Conservation (phyloP, 2,329 filamentous ascomycete species). For the Ceratocystis colombiana region DNA sequence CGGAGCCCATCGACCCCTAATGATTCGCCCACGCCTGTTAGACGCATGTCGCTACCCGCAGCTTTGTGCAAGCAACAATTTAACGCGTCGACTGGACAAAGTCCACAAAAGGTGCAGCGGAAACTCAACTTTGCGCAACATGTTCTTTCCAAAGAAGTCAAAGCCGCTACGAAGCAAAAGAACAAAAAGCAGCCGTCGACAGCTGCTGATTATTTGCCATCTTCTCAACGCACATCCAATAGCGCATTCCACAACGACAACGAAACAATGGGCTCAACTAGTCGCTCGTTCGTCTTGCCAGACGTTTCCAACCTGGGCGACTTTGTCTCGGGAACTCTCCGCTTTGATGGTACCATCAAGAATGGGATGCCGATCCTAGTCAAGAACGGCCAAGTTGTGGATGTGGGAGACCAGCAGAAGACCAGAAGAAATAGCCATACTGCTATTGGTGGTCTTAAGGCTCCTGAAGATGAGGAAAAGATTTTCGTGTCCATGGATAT, state of each 20-base stretch:
- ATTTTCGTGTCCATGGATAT: slow-evolving; percentile 54
- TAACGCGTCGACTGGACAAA: slow-evolving; percentile 10
- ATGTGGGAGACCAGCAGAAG: slow-evolving; percentile 34
- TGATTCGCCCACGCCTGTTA: slow-evolving; percentile 18
- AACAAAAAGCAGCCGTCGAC: slow-evolving; percentile 17
- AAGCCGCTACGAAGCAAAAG: slow-evolving; percentile 23
- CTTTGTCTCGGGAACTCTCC: slow-evolving; percentile 46
- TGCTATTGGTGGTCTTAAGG: slow-evolving; percentile 41
- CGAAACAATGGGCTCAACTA: slow-evolving; percentile 32
- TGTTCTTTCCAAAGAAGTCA: slow-evolving; percentile 25
- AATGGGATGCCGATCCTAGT: slow-evolving; percentile 49
- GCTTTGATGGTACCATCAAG: slow-evolving; percentile 41
- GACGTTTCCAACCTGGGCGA: slow-evolving; percentile 47
- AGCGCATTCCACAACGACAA: slow-evolving; percentile 23
- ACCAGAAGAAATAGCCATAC: slow-evolving; percentile 35
- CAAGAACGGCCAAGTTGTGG: slow-evolving; percentile 44
- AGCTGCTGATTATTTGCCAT: not conserved
- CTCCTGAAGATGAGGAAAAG: slow-evolving; percentile 46
- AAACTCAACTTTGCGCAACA: slow-evolving; percentile 25
- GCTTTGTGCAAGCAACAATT: slow-evolving; percentile 22
- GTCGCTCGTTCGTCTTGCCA: slow-evolving; percentile 45
- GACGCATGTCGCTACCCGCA: slow-evolving; percentile 25
- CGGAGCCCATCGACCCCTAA: slow-evolving; percentile 30
- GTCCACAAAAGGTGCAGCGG: slow-evolving; percentile 22
- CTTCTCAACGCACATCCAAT: slow-evolving; percentile 25